phyloP scores from a whole-genome alignment of 768 basidiomycete species.

The Crassisporium funariophilum region DNA sequence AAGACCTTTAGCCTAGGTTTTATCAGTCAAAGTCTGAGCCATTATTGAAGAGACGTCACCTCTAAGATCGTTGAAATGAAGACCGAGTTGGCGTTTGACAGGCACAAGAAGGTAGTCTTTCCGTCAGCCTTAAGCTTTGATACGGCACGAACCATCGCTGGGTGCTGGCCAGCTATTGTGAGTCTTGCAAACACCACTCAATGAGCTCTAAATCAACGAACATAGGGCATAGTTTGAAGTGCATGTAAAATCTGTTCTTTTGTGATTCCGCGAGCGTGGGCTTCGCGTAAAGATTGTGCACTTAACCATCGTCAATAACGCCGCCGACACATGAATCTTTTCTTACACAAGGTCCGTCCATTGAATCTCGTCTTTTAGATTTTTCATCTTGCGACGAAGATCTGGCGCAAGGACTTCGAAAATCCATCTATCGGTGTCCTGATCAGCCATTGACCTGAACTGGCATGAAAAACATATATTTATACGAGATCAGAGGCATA shows the following conservation, averaged over 20 bases:
- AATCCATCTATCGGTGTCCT: constrained; percentile 94
- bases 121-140: constrained; percentile 65
- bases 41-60: constrained; percentile 40
- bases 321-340: not conserved
- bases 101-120: constrained; percentile 81
- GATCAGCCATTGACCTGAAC: constrained; percentile 85
- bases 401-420: constrained; percentile 87
- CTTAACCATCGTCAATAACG: constrained; percentile 35
- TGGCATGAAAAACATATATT: constrained; percentile 1
- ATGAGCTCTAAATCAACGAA: constrained; percentile 37
- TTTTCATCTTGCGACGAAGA: constrained; percentile 80
- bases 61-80: constrained; percentile 91
- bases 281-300: constrained; percentile 69
- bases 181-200: not conserved
- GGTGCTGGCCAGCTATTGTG: constrained; percentile 66
- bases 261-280: constrained; percentile 68
- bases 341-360: constrained; percentile 96
- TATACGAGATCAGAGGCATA: constrained; percentile 24
- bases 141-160: constrained; percentile 95
- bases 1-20: constrained; percentile 72
- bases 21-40: not conserved
- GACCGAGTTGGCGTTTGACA: constrained; percentile 92
- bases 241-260: constrained; percentile 77
- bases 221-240: constrained; percentile 84
- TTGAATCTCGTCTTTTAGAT: constrained; percentile 61